Evolutionary conservation across 2,329 filamentous ascomycete species (phyloP).

Genomic region (Hymenoscyphus scutula): DNA sequence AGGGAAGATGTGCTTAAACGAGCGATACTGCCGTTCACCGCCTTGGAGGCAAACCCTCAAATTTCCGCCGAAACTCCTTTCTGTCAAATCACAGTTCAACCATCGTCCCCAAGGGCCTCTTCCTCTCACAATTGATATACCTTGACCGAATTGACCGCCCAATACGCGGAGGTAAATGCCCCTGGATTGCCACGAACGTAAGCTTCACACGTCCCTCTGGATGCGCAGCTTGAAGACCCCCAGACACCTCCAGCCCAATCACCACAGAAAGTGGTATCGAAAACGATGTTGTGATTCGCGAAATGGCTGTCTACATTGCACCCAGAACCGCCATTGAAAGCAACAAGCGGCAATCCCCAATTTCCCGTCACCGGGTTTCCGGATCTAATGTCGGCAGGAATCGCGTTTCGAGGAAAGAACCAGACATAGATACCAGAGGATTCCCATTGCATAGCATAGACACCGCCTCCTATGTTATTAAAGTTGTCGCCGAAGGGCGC

Average conservation of each 20-base stretch:
- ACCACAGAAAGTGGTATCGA: conserved; percentile 76
- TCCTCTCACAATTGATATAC: conserved; percentile 26
- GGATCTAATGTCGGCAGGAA: conserved; percentile 63
- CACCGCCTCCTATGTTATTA: conserved; percentile 63
- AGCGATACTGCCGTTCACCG: background rate
- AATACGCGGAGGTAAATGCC: conserved; percentile 29
- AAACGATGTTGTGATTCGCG: conserved; percentile 66
- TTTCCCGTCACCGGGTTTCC: conserved; percentile 55
- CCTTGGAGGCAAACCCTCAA: background rate
- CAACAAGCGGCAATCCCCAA: conserved; percentile 69
- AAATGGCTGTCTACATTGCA: conserved; percentile 70
- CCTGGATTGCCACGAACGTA: conserved; percentile 30
- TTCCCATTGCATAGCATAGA: conserved; percentile 73
- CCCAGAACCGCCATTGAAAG: conserved; percentile 58
- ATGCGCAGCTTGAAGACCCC: conserved; percentile 18
- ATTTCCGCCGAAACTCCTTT: conserved; percentile 2
- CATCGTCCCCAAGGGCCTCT: background rate
- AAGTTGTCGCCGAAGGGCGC: conserved; percentile 62
- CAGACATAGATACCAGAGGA: conserved; percentile 66
- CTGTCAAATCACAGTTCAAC: background rate
- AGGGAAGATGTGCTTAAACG: too few species aligned
- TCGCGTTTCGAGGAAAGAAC: conserved; percentile 66
- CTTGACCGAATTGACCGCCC: conserved; percentile 31
- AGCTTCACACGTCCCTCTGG: conserved; percentile 18
- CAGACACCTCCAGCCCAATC: conserved; percentile 41